phyloP scores from a whole-genome alignment of 2,329 filamentous ascomycete species.

The Neofusicoccum umdonicola region DNA sequence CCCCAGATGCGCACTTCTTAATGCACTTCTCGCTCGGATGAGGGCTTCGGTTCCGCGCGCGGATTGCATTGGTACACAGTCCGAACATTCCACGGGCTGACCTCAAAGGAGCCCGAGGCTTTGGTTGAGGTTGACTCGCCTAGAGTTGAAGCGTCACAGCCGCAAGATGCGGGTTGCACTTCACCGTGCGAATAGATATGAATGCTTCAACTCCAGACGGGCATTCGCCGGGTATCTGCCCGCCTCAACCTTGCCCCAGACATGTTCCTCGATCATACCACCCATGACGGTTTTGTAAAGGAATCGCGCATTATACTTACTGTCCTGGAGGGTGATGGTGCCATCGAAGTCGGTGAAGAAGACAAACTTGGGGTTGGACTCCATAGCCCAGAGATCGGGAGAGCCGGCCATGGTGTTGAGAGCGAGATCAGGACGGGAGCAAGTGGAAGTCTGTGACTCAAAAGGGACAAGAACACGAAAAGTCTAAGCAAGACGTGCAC shows the following conservation, averaged over 20 bases:
- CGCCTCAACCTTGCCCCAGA: neutral
- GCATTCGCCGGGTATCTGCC: no score
- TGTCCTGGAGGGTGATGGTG: conserved; percentile 78
- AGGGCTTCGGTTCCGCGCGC: no score
- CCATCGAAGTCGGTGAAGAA: conserved; percentile 99
- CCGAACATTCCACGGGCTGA: no score
- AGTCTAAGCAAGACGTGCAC: neutral
- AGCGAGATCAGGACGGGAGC: neutral
- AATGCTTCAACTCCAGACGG: neutral
- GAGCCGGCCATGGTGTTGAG: conserved; percentile 25
- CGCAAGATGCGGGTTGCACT: no score
- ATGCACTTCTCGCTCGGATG: no score
- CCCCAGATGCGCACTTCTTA: no score
- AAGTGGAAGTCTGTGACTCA: neutral
- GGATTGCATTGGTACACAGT: no score
- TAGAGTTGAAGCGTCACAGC: no score
- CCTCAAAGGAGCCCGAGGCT: no score
- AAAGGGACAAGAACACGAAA: neutral
- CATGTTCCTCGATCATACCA: neutral
- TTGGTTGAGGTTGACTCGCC: no score
- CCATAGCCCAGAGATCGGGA: conserved; percentile 45
- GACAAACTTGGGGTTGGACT: conserved; percentile 76
- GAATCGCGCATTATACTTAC: conserved; percentile 40
- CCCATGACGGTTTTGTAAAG: neutral
- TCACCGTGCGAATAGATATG: no score